Conservation (phyloP, 768 basidiomycete species). For the Lentinula boryana region DNA sequence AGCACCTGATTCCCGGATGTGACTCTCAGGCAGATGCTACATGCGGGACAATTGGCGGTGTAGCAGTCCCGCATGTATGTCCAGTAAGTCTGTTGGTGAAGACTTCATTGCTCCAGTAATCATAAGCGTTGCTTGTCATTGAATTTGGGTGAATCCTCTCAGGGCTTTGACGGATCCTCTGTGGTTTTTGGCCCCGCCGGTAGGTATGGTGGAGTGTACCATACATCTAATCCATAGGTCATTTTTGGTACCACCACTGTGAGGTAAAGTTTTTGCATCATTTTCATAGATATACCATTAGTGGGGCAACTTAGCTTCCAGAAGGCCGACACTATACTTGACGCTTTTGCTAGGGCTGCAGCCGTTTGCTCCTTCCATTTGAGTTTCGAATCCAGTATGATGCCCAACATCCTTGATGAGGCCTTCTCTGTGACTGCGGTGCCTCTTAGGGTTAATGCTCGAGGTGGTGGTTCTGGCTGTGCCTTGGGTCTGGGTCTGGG, state of each 20-base stretch:
- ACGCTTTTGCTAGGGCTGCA: neutral
- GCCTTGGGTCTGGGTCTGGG: no score
- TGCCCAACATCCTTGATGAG: no score
- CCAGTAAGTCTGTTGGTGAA: conserved; percentile 9
- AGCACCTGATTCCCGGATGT: no score
- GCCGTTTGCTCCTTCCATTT: neutral
- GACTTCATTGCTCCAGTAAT: neutral
- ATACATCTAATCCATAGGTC: no score
- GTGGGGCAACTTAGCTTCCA: neutral
- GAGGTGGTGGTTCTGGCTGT: no score
- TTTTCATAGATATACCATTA: neutral
- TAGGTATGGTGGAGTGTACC: neutral
- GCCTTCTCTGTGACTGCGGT: no score
- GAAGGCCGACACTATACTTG: neutral
- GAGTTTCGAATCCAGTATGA: no score
- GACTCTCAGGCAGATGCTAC: no score
- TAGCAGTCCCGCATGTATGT: conserved; percentile 5
- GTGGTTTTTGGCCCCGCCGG: neutral
- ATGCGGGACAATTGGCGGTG: neutral
- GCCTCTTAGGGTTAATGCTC: no score
- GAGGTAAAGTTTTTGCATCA: conserved; percentile 5
- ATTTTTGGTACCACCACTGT: neutral
- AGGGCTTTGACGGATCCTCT: neutral
- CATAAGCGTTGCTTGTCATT: neutral
- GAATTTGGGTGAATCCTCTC: neutral